Evolutionary conservation across 148 eudicot species (phyloP).

Genomic region (Camellia granthamiana): DNA sequence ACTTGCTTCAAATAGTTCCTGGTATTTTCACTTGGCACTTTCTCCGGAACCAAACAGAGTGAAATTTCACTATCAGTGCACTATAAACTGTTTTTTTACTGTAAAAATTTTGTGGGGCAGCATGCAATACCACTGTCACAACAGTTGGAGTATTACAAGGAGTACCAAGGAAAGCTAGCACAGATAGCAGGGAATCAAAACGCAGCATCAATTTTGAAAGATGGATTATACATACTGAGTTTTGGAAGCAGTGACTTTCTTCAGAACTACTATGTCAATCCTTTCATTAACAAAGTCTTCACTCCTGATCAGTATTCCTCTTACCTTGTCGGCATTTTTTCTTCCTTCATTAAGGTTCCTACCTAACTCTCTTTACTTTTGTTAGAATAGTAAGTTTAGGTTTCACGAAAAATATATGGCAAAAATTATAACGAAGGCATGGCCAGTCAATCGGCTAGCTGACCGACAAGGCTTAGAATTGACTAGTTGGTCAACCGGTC

Average conservation of each 20-base stretch:
- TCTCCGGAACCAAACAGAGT: conserved; percentile 2
- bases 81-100: neutral
- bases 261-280: conserved; percentile 84
- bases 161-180: conserved; percentile 72
- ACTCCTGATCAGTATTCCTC: conserved; percentile 75
- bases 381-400: neutral
- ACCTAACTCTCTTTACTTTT: too few species aligned
- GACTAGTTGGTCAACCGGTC: too few species aligned
- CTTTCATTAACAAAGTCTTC: conserved; percentile 53
- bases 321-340: conserved; percentile 41
- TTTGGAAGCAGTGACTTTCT: conserved; percentile 84
- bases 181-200: conserved; percentile 57
- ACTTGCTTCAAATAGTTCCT: too few species aligned
- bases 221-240: conserved; percentile 54
- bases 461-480: too few species aligned
- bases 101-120: conserved; percentile 33
- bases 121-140: conserved; percentile 79
- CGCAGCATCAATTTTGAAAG: conserved; percentile 61
- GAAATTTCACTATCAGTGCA: neutral
- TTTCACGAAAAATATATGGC: too few species aligned
- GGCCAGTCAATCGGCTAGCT: too few species aligned
- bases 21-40: neutral
- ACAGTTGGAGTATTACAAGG: conserved; percentile 72
- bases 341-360: conserved; percentile 58
- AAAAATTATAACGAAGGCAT: too few species aligned